A percentile compares a stretch with the other conserved stretches of the same genome.
phyloP scores from a whole-genome alignment of 2,329 filamentous ascomycete genomes.

The Pseudohalonectria lignicola region DNA sequence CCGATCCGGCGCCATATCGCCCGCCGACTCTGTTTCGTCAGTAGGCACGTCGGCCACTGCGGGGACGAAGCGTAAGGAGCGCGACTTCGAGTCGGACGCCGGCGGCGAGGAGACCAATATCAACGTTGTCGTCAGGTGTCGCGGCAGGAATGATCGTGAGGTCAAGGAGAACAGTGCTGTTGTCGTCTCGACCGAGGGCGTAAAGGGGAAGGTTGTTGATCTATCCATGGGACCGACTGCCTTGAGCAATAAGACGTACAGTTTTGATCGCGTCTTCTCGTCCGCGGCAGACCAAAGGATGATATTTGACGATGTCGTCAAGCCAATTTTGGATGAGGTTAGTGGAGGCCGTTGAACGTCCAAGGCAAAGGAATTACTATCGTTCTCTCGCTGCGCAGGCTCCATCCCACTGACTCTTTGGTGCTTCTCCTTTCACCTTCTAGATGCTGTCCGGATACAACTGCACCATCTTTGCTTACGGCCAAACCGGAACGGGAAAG shows the following conservation, averaged over 20 bases:
- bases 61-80: conserved; percentile 73
- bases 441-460: conserved; percentile 93
- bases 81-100: conserved; percentile 61
- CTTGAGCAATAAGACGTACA: conserved; percentile 90
- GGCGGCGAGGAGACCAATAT: conserved; percentile 81
- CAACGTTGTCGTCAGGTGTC: conserved; percentile 90
- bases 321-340: conserved; percentile 87
- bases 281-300: conserved; percentile 87
- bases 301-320: conserved; percentile 91
- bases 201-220: conserved; percentile 73
- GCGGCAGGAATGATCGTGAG: conserved; percentile 86
- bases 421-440: too few relatives aligned
- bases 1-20: conserved; percentile 46
- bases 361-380: too few relatives aligned
- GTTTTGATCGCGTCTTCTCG: conserved; percentile 95
- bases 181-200: conserved; percentile 78
- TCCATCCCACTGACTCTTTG: too few relatives aligned
- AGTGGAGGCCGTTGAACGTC: too few relatives aligned
- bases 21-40: conserved; percentile 58
- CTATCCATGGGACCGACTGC: conserved; percentile 88
- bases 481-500: conserved; percentile 95
- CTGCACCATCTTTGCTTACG: conserved; percentile 97
- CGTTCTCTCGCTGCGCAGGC: too few relatives aligned
- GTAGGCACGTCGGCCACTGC: conserved; percentile 40
- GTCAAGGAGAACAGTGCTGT: conserved; percentile 91